Percentiles rank a stretch among this genome's conserved stretches.
Evolutionary conservation across 176 grass and related monocot genomes (phyloP).

Genomic region (Aegilops bicornis): DNA sequence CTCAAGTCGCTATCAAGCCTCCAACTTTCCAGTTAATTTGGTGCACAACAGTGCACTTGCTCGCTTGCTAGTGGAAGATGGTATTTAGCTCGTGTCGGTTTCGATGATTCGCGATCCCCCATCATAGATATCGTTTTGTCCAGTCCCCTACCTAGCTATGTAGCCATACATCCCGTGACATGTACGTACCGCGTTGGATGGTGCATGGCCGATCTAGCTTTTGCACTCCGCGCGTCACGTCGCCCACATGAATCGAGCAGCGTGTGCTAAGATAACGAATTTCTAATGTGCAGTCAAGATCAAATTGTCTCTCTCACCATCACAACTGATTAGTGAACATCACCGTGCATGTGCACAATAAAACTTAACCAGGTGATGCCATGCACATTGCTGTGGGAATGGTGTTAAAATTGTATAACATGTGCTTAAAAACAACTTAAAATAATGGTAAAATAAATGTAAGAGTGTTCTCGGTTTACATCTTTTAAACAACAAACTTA

Average conservation of each 20-base stretch:
- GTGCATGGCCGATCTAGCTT: background rate
- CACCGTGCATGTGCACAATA: background rate
- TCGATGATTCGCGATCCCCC: background rate
- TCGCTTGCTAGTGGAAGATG: background rate
- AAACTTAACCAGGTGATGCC: background rate
- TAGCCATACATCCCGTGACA: constrained; percentile 4
- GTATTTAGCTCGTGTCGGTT: background rate
- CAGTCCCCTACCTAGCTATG: background rate
- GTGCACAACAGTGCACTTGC: background rate
- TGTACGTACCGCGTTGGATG: background rate
- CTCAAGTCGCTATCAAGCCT: background rate
- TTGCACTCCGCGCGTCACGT: background rate
- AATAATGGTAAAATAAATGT: too few species aligned
- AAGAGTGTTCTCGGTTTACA: too few species aligned
- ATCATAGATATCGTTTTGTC: background rate
- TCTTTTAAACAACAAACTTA: too few species aligned
- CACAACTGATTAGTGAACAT: too few species aligned
- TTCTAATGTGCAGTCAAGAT: background rate
- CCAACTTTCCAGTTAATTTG: background rate
- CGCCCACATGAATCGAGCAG: background rate
- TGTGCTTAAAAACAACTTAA: too few species aligned
- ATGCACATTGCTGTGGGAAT: too few species aligned
- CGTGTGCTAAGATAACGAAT: background rate
- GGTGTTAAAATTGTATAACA: too few species aligned
- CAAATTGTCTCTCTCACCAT: background rate